Evolutionary conservation across 2,329 filamentous ascomycete genomes (phyloP).

Genomic region (Exserohilum turcica): DNA sequence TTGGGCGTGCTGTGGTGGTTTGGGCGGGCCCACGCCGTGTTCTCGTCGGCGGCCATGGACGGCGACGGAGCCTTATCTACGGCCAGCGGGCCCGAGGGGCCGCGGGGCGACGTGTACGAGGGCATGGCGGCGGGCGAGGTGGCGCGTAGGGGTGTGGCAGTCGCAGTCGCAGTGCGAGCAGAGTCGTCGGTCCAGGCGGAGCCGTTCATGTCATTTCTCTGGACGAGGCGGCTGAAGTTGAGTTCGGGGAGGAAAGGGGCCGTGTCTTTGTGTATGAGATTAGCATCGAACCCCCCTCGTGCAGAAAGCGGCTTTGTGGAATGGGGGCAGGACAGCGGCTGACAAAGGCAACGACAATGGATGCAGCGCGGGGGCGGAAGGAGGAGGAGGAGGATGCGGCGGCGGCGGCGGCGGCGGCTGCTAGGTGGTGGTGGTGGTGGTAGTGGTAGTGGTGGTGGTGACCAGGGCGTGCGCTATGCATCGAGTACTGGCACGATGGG

Average conservation of each 20-base stretch:
- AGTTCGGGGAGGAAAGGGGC: slow-evolving; percentile 30
- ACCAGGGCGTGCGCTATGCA: slow-evolving; percentile 10
- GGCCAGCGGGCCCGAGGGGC: slow-evolving; percentile 39
- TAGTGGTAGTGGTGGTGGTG: no score
- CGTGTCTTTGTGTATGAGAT: slow-evolving; percentile 13
- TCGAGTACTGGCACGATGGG: slow-evolving; percentile 11
- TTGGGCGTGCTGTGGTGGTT: slow-evolving; percentile 39
- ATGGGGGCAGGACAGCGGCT: slow-evolving; percentile 7
- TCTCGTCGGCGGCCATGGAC: slow-evolving; percentile 32
- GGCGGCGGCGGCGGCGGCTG: no score
- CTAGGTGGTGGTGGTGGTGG: no score
- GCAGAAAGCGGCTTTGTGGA: slow-evolving; percentile 1
- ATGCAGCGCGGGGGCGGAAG: slow-evolving; percentile 3
- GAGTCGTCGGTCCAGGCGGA: slow-evolving; percentile 22
- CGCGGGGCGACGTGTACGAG: slow-evolving; percentile 36
- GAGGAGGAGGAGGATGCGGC: no score
- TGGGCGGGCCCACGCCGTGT: slow-evolving; percentile 35
- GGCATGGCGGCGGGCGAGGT: slow-evolving; percentile 31
- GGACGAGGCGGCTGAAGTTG: slow-evolving; percentile 18
- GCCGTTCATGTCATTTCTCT: slow-evolving; percentile 42
- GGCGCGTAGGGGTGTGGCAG: slow-evolving; percentile 19
- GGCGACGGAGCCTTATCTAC: slow-evolving; percentile 35
- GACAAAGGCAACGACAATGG: neutral
- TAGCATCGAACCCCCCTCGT: slow-evolving; percentile 26
- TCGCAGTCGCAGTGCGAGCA: slow-evolving; percentile 21